A percentile compares a stretch with the other conserved stretches of the same genome.
Evolutionary conservation across 2,329 filamentous ascomycete genomes (phyloP).

Genomic region (Stachybotrys chartarum): DNA sequence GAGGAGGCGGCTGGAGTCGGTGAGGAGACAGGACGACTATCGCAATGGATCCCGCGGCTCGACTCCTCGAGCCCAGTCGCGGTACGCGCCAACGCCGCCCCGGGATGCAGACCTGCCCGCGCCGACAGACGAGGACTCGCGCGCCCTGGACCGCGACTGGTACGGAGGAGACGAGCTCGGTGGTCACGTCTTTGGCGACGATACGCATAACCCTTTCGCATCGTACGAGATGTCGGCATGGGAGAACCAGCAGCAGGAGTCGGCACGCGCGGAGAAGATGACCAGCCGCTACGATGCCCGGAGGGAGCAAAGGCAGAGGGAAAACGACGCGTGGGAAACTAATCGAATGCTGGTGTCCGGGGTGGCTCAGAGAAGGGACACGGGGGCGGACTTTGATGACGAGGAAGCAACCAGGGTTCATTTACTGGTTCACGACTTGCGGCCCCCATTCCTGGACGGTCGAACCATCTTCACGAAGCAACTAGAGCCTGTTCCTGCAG

Average conservation of each 20-base stretch:
- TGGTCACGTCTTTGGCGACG: conserved; percentile 78
- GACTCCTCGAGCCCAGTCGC: conserved; percentile 26
- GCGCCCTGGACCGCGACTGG: conserved; percentile 83
- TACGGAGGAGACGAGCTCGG: conserved; percentile 82
- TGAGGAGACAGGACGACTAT: conserved; percentile 17
- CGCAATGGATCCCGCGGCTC: conserved; percentile 24
- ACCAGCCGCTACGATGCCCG: conserved; percentile 60
- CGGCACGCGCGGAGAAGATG: conserved; percentile 73
- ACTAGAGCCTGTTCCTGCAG: conserved; percentile 86
- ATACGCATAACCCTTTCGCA: conserved; percentile 87
- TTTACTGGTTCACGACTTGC: conserved; percentile 85
- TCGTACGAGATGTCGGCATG: conserved; percentile 66
- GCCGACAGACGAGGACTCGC: conserved; percentile 60
- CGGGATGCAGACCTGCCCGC: conserved; percentile 45
- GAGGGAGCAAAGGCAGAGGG: conserved; percentile 79
- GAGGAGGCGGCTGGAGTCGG: conserved; percentile 27
- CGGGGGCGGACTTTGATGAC: conserved; percentile 80
- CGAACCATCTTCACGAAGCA: conserved; percentile 97
- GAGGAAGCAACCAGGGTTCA: conserved; percentile 86
- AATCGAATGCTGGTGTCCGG: conserved; percentile 97
- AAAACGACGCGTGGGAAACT: conserved; percentile 97
- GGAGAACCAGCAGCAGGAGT: conserved; percentile 72
- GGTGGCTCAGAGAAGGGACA: conserved; percentile 81
- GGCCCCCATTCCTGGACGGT: conserved; percentile 90
- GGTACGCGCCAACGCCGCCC: conserved; percentile 32